These are phyloP conservation scores for Mortierella sp. DNA, from an alignment of 371 early-diverging fungal species.

Conservation along the genomic window DNA sequence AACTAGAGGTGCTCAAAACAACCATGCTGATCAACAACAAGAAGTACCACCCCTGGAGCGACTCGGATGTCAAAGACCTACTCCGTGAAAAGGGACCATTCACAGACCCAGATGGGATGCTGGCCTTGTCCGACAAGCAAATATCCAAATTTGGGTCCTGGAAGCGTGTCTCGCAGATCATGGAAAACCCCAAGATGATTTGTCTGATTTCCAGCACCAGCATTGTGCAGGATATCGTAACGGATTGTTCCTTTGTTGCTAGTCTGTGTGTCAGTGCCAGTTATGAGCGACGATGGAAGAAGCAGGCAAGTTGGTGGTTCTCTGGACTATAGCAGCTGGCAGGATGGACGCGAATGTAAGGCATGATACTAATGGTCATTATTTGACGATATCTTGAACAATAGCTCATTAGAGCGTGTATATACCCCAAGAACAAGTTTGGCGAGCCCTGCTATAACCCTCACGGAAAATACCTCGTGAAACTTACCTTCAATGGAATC, in stretches of 20 bases:
- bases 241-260: slow-evolving; percentile 95
- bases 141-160: slow-evolving; percentile 80
- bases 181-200: slow-evolving; percentile 76
- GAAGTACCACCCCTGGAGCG: slow-evolving; percentile 56
- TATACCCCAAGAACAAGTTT: slow-evolving; percentile 84
- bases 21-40: slow-evolving; percentile 57
- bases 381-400: neutral
- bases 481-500: slow-evolving; percentile 89
- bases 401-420: slow-evolving; percentile 87
- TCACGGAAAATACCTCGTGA: slow-evolving; percentile 88
- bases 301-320: slow-evolving; percentile 63
- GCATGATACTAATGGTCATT: neutral
- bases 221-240: slow-evolving; percentile 86
- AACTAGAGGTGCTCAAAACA: slow-evolving; percentile 45
- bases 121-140: slow-evolving; percentile 84
- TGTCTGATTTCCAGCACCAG: slow-evolving; percentile 69
- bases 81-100: slow-evolving; percentile 53
- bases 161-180: slow-evolving; percentile 85
- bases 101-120: slow-evolving; percentile 80
- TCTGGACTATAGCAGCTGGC: neutral
- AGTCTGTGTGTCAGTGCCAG: slow-evolving; percentile 90
- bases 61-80: slow-evolving; percentile 46
- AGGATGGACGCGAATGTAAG: neutral
- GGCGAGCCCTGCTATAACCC: slow-evolving; percentile 89
- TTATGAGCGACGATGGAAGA: slow-evolving; percentile 82